These are phyloP conservation scores for Brassica juncea DNA, from an alignment of 345 rosid species.

Conservation along the genomic window DNA sequence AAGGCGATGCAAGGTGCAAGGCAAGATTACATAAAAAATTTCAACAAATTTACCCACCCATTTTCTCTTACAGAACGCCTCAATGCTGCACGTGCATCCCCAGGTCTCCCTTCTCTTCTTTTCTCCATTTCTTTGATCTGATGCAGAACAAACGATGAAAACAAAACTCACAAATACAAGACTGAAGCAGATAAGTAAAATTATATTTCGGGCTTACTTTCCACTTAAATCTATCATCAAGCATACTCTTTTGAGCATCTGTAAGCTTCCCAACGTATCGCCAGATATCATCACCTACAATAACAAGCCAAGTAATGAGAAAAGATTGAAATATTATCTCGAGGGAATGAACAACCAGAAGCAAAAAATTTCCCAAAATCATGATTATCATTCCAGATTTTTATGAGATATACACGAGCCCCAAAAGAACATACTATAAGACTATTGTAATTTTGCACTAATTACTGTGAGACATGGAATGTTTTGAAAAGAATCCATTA, in stretches of 20 bases:
- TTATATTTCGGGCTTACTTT: slow-evolving; percentile 58
- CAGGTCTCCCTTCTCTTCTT: slow-evolving; percentile 95
- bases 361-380: neutral
- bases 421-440: neutral
- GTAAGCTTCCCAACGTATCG: slow-evolving; percentile 96
- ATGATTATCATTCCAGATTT: slow-evolving; percentile 13
- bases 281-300: slow-evolving; percentile 96
- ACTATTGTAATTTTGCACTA: neutral
- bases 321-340: neutral
- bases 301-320: slow-evolving; percentile 29
- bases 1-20: slow-evolving; percentile 10
- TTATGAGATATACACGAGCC: neutral
- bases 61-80: slow-evolving; percentile 91
- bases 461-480: neutral
- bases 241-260: slow-evolving; percentile 99
- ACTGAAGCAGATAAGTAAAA: neutral
- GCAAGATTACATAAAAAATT: neutral
- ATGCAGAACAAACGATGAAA: slow-evolving; percentile 28
- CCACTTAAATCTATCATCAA: slow-evolving; percentile 99
- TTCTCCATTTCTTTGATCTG: slow-evolving; percentile 99
- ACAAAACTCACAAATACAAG: slow-evolving; percentile 15
- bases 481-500: neutral
- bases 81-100: slow-evolving; percentile 92
- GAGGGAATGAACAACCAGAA: slow-evolving; percentile 4
- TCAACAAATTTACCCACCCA: slow-evolving; percentile 56